Base-by-base conservation (phyloP, 2,329 filamentous ascomycete species). In the Ceratocystis eucalypticola region DNA sequence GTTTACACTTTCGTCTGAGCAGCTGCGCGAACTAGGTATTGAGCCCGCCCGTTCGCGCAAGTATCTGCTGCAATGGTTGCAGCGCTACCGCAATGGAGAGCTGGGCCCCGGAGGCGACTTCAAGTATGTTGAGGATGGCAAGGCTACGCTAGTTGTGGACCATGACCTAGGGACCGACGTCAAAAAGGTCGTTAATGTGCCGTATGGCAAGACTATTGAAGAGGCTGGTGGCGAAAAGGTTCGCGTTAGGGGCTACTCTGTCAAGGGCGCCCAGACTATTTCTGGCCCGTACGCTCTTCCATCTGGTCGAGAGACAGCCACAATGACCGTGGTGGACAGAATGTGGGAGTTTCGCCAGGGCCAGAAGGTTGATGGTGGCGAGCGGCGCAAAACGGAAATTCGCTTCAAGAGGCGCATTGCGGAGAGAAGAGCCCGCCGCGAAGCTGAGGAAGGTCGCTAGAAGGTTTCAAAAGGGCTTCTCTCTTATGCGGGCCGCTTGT, bases 361-460 rank as follows among this genome's bases (percentile, higher is more conserved):
- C 33, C 85, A 85, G 73, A 97, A 97, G 86, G 87, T 99, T 70
- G 92, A 97, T 76, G 94, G 94, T 73, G 94, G 94, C 80, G 94
- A 99, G 81, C 86, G 94, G 75, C 84, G 94, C 76, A 86, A 84
- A 75, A 89, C 88, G 17, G 88, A 96, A 78, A 86, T 96, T 64
- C 82, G 89, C 72, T 91, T 92, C 71, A 96, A 96, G 86, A 88
- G 85, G 78, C 84, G 88, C 70, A 85, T 88, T 64, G 86, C 86
- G 45, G 89, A 92, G 78, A 86, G 89, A 70, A 89, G 87, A 76
- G 90, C 89, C 70, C 81, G 81, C 72, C 80, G 78, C 65, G 74
- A 80, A 71, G 74, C 76, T 69, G 74, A 80, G 74, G 70, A 78
- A 78, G 71, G 70, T 70, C 55, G 55, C 25, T 59, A 59, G 30